These are phyloP conservation scores for Penicillium sp. DNA, from an alignment of 2,329 filamentous ascomycete genomes.

Conservation along the genomic window DNA sequence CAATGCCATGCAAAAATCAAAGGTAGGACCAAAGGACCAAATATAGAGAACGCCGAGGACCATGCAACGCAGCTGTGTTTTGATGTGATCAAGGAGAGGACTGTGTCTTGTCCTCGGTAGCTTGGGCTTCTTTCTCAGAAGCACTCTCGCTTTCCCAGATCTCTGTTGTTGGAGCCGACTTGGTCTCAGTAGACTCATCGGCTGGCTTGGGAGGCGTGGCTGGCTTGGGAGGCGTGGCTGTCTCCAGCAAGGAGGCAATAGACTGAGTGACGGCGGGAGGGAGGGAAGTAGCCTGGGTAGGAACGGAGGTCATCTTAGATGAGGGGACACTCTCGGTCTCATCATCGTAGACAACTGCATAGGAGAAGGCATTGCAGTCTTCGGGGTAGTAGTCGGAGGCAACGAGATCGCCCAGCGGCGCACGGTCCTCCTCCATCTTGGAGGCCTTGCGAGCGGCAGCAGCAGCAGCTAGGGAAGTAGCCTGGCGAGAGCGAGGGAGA, in stretches of 20 bases:
- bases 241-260: slow-evolving; percentile 25
- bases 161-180: slow-evolving; percentile 35
- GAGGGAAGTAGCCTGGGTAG: slow-evolving; percentile 12
- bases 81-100: background rate
- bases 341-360: slow-evolving; percentile 59
- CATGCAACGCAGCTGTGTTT: slow-evolving; percentile 18
- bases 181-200: slow-evolving; percentile 47
- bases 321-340: slow-evolving; percentile 35
- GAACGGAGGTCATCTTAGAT: slow-evolving; percentile 16
- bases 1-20: slow-evolving; percentile 2
- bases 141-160: slow-evolving; percentile 45
- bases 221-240: slow-evolving; percentile 11
- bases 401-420: slow-evolving; percentile 63
- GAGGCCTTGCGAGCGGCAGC: slow-evolving; percentile 43
- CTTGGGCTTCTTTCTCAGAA: slow-evolving; percentile 49
- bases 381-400: slow-evolving; percentile 63
- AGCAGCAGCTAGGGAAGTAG: slow-evolving; percentile 13
- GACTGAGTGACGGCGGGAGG: slow-evolving; percentile 23
- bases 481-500: slow-evolving; percentile 44
- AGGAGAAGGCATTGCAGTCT: slow-evolving; percentile 58
- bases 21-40: slow-evolving; percentile 2
- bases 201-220: slow-evolving; percentile 30
- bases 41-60: slow-evolving; percentile 9
- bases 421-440: slow-evolving; percentile 60
- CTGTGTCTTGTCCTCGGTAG: background rate